Conservation (phyloP, 306 rosid genomes). For the Lotus japonicus region DNA sequence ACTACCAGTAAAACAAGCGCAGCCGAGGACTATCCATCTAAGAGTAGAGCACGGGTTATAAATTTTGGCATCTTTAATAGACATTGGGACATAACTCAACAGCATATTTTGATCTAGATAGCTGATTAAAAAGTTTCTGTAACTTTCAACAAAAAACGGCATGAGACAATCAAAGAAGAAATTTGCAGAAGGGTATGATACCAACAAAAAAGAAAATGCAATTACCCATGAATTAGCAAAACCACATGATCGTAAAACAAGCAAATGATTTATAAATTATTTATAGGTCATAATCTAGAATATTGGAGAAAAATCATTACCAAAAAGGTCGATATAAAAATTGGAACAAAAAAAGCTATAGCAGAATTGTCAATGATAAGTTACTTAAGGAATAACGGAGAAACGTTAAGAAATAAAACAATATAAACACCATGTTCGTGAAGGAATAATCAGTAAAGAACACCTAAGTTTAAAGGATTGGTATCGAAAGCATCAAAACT, state of each 20-base stretch:
- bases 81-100: not conserved
- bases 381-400: not conserved
- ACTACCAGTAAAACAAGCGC: no score
- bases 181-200: not conserved
- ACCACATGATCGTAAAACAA: not conserved
- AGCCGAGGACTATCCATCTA: no score
- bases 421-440: not conserved
- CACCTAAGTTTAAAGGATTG: not conserved
- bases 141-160: not conserved
- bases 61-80: no score
- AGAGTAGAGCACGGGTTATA: no score
- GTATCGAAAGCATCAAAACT: slow-evolving; percentile 26
- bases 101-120: not conserved
- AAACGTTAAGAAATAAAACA: not conserved
- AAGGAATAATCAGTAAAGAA: not conserved
- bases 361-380: not conserved
- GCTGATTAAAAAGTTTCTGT: not conserved
- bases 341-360: not conserved
- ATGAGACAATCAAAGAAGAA: not conserved
- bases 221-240: not conserved
- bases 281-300: not conserved
- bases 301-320: not conserved
- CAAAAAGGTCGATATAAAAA: not conserved
- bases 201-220: not conserved
- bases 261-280: not conserved